Percentiles rank a stretch among this genome's conserved stretches.
Evolutionary conservation across 805 yeast species (phyloP).

Genomic region (Ogataea paraovalis): DNA sequence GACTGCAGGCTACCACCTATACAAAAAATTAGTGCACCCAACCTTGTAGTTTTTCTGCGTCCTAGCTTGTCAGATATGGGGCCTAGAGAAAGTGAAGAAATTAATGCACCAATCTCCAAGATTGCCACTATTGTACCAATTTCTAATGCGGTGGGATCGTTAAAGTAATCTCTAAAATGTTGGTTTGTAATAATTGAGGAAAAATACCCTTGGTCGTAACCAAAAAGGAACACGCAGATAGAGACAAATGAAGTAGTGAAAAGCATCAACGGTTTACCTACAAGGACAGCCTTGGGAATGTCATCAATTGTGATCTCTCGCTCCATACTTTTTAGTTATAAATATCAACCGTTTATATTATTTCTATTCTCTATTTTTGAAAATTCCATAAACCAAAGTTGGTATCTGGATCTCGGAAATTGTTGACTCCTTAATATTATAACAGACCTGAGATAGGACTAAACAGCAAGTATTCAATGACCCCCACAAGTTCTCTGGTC

Average conservation of each 20-base stretch:
- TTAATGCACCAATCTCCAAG: constrained; percentile 81
- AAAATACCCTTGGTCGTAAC: constrained; percentile 88
- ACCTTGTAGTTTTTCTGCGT: constrained; percentile 69
- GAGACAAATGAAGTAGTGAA: constrained; percentile 60
- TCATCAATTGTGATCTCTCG: constrained; percentile 21
- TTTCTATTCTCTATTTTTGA: too few species aligned
- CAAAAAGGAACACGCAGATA: constrained; percentile 62
- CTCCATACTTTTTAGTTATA: constrained; percentile 8
- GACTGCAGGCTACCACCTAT: constrained; percentile 78
- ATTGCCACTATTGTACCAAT: constrained; percentile 88
- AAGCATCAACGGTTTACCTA: constrained; percentile 31
- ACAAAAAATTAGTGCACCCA: constrained; percentile 75
- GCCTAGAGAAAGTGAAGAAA: constrained; percentile 77
- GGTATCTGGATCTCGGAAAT: too few species aligned
- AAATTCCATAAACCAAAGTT: too few species aligned
- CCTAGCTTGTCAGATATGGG: constrained; percentile 71
- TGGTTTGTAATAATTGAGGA: constrained; percentile 77
- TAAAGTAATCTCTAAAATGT: constrained; percentile 64
- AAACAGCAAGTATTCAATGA: too few species aligned
- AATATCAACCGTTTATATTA: too few species aligned
- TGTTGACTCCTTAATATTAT: too few species aligned
- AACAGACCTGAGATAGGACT: too few species aligned
- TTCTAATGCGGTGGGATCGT: constrained; percentile 66
- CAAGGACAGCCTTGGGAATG: constrained; percentile 26
- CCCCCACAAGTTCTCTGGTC: too few species aligned